Evolutionary conservation across 257 asterid species (phyloP).

Genomic region (Fraxinus cuspidata): DNA sequence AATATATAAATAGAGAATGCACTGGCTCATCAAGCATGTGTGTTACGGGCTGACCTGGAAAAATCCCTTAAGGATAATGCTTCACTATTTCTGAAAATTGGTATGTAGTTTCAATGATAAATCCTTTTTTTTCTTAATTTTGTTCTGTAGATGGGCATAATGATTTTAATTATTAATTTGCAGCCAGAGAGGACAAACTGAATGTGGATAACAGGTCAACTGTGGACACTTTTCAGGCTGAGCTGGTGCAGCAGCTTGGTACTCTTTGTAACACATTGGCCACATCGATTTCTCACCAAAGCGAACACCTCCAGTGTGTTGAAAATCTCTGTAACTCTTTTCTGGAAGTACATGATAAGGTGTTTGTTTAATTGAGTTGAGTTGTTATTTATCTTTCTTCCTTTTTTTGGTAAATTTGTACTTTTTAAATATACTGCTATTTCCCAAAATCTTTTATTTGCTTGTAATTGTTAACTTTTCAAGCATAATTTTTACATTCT

Average conservation of each 20-base stretch:
- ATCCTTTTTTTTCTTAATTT: neutral
- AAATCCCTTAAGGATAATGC: constrained; percentile 67
- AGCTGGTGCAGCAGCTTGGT: constrained; percentile 60
- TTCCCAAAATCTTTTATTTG: neutral
- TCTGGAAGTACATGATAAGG: constrained; percentile 71
- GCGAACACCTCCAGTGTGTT: constrained; percentile 61
- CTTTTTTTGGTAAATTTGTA: too few species aligned
- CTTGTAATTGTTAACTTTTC: neutral
- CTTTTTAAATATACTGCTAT: too few species aligned
- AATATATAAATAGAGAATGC: constrained; percentile 61
- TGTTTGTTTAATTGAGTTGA: constrained; percentile 19
- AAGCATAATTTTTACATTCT: neutral
- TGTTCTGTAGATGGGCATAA: neutral
- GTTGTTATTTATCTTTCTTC: neutral
- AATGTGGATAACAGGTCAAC: constrained; percentile 63
- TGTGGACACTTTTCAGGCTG: constrained; percentile 60
- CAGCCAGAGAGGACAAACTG: constrained; percentile 80
- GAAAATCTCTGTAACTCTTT: constrained; percentile 65
- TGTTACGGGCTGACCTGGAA: constrained; percentile 77
- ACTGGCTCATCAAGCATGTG: constrained; percentile 78
- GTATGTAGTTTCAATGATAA: constrained; percentile 34
- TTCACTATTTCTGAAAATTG: constrained; percentile 64
- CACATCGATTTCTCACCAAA: constrained; percentile 61
- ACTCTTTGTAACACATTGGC: constrained; percentile 59
- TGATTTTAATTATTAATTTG: constrained; percentile 20